Conservation (phyloP, 2,329 filamentous ascomycete species). For the Rutstroemia sp. region DNA sequence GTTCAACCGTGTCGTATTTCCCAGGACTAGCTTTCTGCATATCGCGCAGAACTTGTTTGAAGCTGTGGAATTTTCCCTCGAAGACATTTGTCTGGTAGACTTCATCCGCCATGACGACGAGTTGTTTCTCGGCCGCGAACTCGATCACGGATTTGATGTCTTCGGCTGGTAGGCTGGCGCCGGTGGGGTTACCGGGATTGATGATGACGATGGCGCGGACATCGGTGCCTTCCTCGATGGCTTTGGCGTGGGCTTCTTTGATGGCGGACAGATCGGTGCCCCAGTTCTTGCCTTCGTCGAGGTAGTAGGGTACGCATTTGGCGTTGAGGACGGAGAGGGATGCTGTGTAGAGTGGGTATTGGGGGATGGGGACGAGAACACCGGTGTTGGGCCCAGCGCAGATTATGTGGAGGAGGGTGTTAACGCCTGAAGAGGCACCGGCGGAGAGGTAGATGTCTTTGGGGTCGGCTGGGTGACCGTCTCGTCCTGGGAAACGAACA, state of each 20-base stretch:
- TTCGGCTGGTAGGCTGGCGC: constrained; percentile 69
- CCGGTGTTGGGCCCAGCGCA: constrained; percentile 71
- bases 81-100: constrained; percentile 99
- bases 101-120: constrained; percentile 91
- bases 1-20: constrained; percentile 77
- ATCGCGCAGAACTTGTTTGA: constrained; percentile 80
- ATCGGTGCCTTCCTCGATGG: constrained; percentile 69
- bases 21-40: constrained; percentile 69
- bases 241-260: constrained; percentile 63
- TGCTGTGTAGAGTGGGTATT: constrained; percentile 96
- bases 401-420: constrained; percentile 85
- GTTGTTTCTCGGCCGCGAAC: constrained; percentile 74
- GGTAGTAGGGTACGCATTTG: constrained; percentile 83
- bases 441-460: constrained; percentile 83
- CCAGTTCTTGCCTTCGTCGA: constrained; percentile 83
- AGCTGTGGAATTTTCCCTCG: constrained; percentile 85
- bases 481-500: constrained; percentile 49
- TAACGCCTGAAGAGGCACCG: constrained; percentile 90
- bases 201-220: constrained; percentile 93
- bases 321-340: constrained; percentile 82
- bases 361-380: constrained; percentile 88
- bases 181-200: constrained; percentile 97
- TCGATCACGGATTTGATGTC: constrained; percentile 83
- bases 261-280: constrained; percentile 80
- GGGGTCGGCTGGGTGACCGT: constrained; percentile 78